Evolutionary conservation across 208 protist genomes (phyloP), one percentile per base, ranked within the genome.

Genomic region (Trypanosoma congolense): DNA sequence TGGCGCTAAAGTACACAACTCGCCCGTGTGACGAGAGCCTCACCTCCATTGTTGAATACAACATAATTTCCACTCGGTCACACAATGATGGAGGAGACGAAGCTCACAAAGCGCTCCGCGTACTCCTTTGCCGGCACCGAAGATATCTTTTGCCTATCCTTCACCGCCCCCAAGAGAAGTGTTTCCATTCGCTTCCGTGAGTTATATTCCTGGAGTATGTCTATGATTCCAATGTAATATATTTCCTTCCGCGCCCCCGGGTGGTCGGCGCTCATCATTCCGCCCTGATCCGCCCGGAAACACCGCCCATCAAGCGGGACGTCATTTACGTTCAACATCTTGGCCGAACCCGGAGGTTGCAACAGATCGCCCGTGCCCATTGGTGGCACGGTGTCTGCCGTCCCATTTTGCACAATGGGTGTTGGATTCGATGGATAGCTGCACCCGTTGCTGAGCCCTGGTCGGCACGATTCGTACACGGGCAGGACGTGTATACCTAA

Each of bases 181-280:
- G 84, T 85, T 59, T 97, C 94, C 0, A 88, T 26, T 5, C 51
- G 51, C 62, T 97, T 97, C 18, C 80, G 50, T 22, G 61, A 28
- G 50, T 85, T 92, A 67, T 93, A 97, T 51, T 90, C 75, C 52
- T 96, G 90, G 56, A 97, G 63, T 57, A 97, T 92, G 56, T 97
- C 95, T 56, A 97, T 96, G 53, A 97, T 94, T 48, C 95, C 95
- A 46, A 94, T 76, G 64, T 94, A 95, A 69, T 97, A 96, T 22
- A 97, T 79, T 66, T 93, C 82, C 19, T 74, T 51, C 18, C 73
- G 63, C 26, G 80, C 58, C 5, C 76, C 77, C 3, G 73, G 60
- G 5, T 81, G 74, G 18, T 82, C 75, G 55, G 55, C 81, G 70
- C 80, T 83, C 31, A 77, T 55, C 78, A 95, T 93, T 6, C 87